Evolutionary conservation across 148 eudicot species (phyloP).

Genomic region (Camellia lanceoleosa): DNA sequence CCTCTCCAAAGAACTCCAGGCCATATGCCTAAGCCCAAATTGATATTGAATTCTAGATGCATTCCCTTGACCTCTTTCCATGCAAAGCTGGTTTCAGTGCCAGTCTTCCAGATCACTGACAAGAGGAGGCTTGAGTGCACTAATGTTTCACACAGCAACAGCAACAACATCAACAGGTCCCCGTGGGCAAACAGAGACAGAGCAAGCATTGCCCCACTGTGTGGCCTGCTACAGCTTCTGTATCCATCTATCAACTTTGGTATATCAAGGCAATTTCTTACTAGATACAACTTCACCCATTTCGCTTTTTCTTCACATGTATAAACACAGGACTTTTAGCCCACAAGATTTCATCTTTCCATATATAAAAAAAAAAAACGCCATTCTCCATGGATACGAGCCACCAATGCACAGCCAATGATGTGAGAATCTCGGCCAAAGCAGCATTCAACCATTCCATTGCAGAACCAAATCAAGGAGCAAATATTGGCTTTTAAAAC

Average conservation of each 20-base stretch:
- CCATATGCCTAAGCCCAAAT: background rate
- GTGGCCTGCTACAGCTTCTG: background rate
- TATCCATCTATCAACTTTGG: background rate
- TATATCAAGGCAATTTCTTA: background rate
- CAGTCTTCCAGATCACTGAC: background rate
- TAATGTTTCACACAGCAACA: background rate
- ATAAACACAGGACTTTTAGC: background rate
- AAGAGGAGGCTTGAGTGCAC: background rate
- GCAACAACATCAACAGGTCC: background rate
- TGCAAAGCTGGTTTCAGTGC: background rate
- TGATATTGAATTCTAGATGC: background rate
- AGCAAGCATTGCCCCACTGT: background rate
- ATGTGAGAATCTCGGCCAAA: background rate
- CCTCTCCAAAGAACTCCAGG: background rate
- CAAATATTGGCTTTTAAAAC: background rate
- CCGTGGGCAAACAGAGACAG: background rate
- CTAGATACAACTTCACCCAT: background rate
- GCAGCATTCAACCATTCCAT: conserved; percentile 9
- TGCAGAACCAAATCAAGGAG: conserved; percentile 3
- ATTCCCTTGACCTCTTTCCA: background rate
- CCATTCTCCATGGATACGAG: background rate
- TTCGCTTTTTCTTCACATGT: conserved; percentile 2
- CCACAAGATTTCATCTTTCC: background rate
- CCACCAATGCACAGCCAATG: background rate
- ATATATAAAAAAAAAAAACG: background rate